Base-by-base conservation (phyloP, 2,329 filamentous ascomycete species). In the Aspergillus novoparasiticus region DNA sequence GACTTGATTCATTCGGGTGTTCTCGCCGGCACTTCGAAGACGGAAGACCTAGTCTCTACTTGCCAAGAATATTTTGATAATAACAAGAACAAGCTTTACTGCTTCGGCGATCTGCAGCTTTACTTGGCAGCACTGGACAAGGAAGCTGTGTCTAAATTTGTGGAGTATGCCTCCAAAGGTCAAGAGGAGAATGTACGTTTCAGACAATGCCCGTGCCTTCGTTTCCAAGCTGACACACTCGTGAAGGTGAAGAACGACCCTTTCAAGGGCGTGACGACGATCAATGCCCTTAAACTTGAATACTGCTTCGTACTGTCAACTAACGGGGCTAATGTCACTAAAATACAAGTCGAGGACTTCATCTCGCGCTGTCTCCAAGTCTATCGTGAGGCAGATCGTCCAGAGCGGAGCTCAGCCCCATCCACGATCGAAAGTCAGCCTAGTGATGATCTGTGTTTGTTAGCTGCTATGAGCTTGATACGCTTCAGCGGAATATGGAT, bases 201-300 rank as follows among this genome's bases (percentile, higher is more conserved):
- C n/a, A 14, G 5, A 36, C 21, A 36, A 32, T 12, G 8, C 32
- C 10, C 30, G 6, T 23, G 4, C 14, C 11, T 41, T 39, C 9
- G 21, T 41, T 28, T 32, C 23, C n/a, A 58, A 30, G 28, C 54
- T 64, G 45, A 69, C 50, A 56, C 39, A n/a, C 21, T 23, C n/a
- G 9, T 28, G 8, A 56, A 75, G 71, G 54, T 59, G 48, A 66
- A 58, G 10, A 51, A 64, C 21, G 64, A 68, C 34, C 66, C 70
- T 36, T 69, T 68, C 30, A 73, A 71, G 45, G 65, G 71, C 14
- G 71, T 80, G 61, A 62, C 76, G 10, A 68, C 66, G 58, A 79
- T 82, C 61, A 82, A 82, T 66, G 73, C 74, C 19, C 71, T 81
- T 23, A 82, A 82, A 63, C 64, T 81, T 26, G 77, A 81, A 36